Evolutionary conservation across 2,329 filamentous ascomycete genomes (phyloP).

Genomic region (Nannizziopsis arthrosporioides): DNA sequence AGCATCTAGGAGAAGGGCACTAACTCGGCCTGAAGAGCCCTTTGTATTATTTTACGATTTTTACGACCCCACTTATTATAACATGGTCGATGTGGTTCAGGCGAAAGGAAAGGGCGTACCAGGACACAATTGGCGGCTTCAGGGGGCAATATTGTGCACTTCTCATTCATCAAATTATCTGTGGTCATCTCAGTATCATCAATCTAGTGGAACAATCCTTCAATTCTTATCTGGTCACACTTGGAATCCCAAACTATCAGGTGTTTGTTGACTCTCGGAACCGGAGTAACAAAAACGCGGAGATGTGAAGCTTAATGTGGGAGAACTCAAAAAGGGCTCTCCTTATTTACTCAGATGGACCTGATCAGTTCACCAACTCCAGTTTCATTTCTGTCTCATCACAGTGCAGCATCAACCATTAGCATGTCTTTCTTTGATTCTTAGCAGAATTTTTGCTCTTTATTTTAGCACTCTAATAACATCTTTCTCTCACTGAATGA

Average conservation of each 20-base stretch:
- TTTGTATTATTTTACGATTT: not conserved
- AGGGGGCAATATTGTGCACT: no score
- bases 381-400: conserved; percentile 5
- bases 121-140: no score
- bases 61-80: not conserved
- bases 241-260: no score
- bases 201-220: no score
- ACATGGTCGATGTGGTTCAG: no score
- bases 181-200: no score
- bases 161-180: no score
- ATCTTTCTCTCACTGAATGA: not conserved
- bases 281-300: conserved; percentile 3
- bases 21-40: not conserved
- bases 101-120: no score
- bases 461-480: not conserved
- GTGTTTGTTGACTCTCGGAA: not conserved
- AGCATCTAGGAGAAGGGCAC: conserved; percentile 7
- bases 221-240: no score
- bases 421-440: conserved; percentile 6
- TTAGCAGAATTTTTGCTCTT: conserved; percentile 1
- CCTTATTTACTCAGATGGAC: no score
- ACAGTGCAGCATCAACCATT: conserved; percentile 1
- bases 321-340: not conserved
- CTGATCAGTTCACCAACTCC: not conserved
- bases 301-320: not conserved